A percentile compares a stretch with the other conserved stretches of the same genome.
These are phyloP conservation scores for Wickerhamomyces sp. DNA, from an alignment of 1,139 yeast species.

Conservation along the genomic window DNA sequence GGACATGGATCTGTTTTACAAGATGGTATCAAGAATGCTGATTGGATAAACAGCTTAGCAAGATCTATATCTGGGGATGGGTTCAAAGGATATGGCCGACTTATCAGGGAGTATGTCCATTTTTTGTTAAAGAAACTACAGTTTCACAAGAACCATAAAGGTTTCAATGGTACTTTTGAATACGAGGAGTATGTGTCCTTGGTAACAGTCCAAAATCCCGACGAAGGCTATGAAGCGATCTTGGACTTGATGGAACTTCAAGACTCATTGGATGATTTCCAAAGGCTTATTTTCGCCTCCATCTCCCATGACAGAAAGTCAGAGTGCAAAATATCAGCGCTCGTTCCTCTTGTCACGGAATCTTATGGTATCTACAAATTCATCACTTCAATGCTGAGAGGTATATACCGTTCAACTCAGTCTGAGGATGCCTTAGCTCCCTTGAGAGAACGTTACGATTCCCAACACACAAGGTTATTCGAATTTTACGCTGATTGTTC, in stretches of 20 bases:
- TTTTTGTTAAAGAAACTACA: slow-evolving; percentile 68
- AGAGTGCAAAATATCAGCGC: slow-evolving; percentile 80
- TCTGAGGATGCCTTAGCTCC: slow-evolving; percentile 77
- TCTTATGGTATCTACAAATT: slow-evolving; percentile 91
- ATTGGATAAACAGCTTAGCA: slow-evolving; percentile 53
- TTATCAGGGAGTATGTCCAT: slow-evolving; percentile 73
- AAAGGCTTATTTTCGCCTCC: slow-evolving; percentile 70
- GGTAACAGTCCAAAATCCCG: slow-evolving; percentile 86
- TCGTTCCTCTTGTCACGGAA: slow-evolving; percentile 91
- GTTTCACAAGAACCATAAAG: slow-evolving; percentile 82
- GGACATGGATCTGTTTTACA: slow-evolving; percentile 85
- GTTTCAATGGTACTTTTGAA: slow-evolving; percentile 92
- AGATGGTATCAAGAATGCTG: slow-evolving; percentile 73
- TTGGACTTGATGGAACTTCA: slow-evolving; percentile 83
- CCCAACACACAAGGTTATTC: slow-evolving; percentile 76
- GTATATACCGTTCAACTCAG: slow-evolving; percentile 73
- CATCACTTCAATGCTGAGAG: slow-evolving; percentile 85
- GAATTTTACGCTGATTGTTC: slow-evolving; percentile 92
- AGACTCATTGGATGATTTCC: slow-evolving; percentile 78
- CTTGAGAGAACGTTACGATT: slow-evolving; percentile 62
- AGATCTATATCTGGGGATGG: slow-evolving; percentile 35
- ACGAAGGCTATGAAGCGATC: slow-evolving; percentile 90
- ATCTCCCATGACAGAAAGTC: slow-evolving; percentile 60
- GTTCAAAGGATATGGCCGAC: slow-evolving; percentile 54
- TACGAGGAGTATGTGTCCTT: slow-evolving; percentile 91